Conservation (phyloP, 2,329 filamentous ascomycete genomes). For the Phyllachora maydis region DNA sequence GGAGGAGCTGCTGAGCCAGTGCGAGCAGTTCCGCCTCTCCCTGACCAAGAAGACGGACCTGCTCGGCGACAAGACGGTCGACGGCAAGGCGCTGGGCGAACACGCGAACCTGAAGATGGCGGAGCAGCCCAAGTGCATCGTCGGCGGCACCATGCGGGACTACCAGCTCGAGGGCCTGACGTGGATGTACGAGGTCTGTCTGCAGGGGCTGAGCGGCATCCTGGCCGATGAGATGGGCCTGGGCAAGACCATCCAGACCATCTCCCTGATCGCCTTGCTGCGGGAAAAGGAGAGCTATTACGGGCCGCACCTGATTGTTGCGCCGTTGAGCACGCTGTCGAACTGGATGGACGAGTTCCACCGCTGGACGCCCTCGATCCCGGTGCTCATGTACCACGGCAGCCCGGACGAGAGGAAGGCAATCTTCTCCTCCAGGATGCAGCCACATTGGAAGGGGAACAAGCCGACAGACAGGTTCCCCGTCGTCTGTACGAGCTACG, state of each 20-base stretch:
- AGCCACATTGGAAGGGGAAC: slow-evolving; percentile 42
- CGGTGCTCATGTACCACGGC: slow-evolving; percentile 81
- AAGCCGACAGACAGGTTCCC: slow-evolving; percentile 50
- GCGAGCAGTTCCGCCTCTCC: slow-evolving; percentile 39
- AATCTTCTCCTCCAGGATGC: slow-evolving; percentile 54
- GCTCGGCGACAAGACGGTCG: slow-evolving; percentile 36
- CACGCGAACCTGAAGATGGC: slow-evolving; percentile 62
- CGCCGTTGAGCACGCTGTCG: slow-evolving; percentile 73
- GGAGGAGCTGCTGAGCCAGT: slow-evolving; percentile 36
- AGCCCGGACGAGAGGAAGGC: slow-evolving; percentile 55
- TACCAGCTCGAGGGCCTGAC: slow-evolving; percentile 91
- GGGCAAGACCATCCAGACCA: slow-evolving; percentile 81
- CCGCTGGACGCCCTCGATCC: slow-evolving; percentile 75
- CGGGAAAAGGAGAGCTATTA: slow-evolving; percentile 67
- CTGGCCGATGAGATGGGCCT: slow-evolving; percentile 79
- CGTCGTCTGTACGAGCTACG: slow-evolving; percentile 84
- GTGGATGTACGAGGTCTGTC: slow-evolving; percentile 72
- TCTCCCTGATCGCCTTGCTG: slow-evolving; percentile 68
- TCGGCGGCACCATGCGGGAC: slow-evolving; percentile 75
- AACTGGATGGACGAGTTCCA: slow-evolving; percentile 95
- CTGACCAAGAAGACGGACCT: slow-evolving; percentile 42
- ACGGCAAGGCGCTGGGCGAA: slow-evolving; percentile 37
- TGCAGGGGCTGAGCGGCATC: slow-evolving; percentile 77
- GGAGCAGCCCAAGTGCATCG: slow-evolving; percentile 65
- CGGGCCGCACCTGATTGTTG: slow-evolving; percentile 79